Percentiles rank a stretch among this genome's conserved stretches.
These are phyloP conservation scores for Pythium monospermum DNA, from an alignment of 352 stramenopile species.

Conservation along the genomic window DNA sequence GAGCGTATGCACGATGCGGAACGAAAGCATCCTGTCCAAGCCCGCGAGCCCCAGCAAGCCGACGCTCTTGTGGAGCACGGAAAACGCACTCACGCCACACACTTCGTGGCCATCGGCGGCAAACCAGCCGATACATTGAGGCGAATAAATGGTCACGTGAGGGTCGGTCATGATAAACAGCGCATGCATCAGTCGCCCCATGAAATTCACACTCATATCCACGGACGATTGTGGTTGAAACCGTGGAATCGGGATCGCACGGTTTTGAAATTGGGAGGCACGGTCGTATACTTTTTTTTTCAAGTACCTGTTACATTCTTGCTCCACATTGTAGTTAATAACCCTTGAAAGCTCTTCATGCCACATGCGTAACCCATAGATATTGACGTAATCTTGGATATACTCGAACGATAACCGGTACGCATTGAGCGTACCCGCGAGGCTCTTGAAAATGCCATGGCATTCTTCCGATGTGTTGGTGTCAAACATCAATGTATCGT, in stretches of 20 bases:
- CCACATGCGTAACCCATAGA: slow-evolving; percentile 94
- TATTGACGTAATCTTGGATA: slow-evolving; percentile 95
- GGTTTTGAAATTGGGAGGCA: slow-evolving; percentile 88
- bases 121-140: slow-evolving; percentile 92
- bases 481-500: slow-evolving; percentile 84
- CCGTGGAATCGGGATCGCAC: slow-evolving; percentile 90
- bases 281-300: slow-evolving; percentile 93
- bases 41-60: slow-evolving; percentile 88
- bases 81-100: slow-evolving; percentile 87
- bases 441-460: slow-evolving; percentile 77
- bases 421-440: slow-evolving; percentile 85
- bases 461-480: slow-evolving; percentile 81
- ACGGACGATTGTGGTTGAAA: slow-evolving; percentile 79
- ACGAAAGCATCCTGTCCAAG: slow-evolving; percentile 91
- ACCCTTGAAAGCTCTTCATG: slow-evolving; percentile 93
- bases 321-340: slow-evolving; percentile 95
- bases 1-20: slow-evolving; percentile 90
- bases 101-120: slow-evolving; percentile 78
- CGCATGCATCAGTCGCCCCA: slow-evolving; percentile 89
- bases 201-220: slow-evolving; percentile 91
- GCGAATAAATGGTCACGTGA: slow-evolving; percentile 88
- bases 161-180: slow-evolving; percentile 92
- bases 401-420: slow-evolving; percentile 92
- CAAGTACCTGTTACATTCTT: slow-evolving; percentile 93
- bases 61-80: slow-evolving; percentile 87